Conservation (phyloP, 164 flowering plant genomes). For the Stephania cephalantha region DNA sequence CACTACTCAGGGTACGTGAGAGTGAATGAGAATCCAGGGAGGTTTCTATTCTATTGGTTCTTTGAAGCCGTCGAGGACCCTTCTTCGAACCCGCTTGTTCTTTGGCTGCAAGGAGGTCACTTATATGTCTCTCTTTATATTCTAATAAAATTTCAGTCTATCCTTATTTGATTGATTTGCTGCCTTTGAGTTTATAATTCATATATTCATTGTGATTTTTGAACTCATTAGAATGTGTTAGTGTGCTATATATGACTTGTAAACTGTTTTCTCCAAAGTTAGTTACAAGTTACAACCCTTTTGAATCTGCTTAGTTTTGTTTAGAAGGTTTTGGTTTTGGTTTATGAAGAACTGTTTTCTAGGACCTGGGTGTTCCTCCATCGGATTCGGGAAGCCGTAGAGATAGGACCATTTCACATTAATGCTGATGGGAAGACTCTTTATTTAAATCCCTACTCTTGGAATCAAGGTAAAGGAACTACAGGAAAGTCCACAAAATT, state of each 20-base stretch:
- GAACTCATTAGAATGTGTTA: too few relatives aligned
- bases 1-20: slow-evolving; percentile 78
- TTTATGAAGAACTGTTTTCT: background rate
- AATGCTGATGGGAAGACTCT: slow-evolving; percentile 71
- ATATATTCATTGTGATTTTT: too few relatives aligned
- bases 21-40: slow-evolving; percentile 58
- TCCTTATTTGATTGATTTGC: too few relatives aligned
- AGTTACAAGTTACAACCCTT: background rate
- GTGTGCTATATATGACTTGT: too few relatives aligned
- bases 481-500: too few relatives aligned
- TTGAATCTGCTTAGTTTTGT: background rate
- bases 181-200: too few relatives aligned
- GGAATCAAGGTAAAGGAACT: slow-evolving; percentile 63
- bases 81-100: slow-evolving; percentile 76
- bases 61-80: slow-evolving; percentile 77
- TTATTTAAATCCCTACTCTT: slow-evolving; percentile 76
- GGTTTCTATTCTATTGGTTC: slow-evolving; percentile 84
- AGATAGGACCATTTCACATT: slow-evolving; percentile 92
- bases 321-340: background rate
- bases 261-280: background rate
- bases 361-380: slow-evolving; percentile 99
- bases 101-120: slow-evolving; percentile 94
- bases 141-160: background rate
- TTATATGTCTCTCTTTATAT: background rate
- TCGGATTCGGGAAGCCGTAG: slow-evolving; percentile 91